These are phyloP conservation scores for Podila epigama DNA, from an alignment of 192 early-diverging fungal genomes.

Conservation along the genomic window DNA sequence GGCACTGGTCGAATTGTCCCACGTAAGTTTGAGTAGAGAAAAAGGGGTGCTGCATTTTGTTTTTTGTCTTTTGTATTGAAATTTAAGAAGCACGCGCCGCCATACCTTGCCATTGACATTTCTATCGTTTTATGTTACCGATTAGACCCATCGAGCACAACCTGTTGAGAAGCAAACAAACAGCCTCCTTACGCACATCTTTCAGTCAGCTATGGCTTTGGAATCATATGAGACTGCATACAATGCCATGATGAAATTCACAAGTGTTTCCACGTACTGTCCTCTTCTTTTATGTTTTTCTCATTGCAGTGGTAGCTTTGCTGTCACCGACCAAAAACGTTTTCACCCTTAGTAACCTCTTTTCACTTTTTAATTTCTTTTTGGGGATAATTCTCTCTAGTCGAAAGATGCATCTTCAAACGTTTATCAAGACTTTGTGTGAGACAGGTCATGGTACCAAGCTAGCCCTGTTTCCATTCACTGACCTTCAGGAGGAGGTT, in stretches of 20 bases:
- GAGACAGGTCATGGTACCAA: constrained; percentile 31
- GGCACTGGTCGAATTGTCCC: constrained; percentile 13
- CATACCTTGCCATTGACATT: neutral
- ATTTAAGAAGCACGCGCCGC: neutral
- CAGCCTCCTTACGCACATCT: constrained; percentile 2
- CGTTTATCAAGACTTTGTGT: constrained; percentile 18
- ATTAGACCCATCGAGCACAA: constrained; percentile 14
- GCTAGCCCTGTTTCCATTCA: constrained; percentile 29
- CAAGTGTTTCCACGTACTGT: constrained; percentile 21
- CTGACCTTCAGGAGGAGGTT: constrained; percentile 27
- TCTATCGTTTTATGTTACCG: neutral
- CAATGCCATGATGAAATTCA: constrained; percentile 31
- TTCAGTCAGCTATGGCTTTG: constrained; percentile 11
- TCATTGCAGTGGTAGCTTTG: neutral
- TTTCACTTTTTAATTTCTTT: neutral
- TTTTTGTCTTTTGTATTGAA: neutral
- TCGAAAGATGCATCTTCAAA: constrained; percentile 10
- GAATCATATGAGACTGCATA: constrained; percentile 28
- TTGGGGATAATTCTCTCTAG: neutral
- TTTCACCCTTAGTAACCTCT: neutral
- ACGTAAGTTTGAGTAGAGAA: neutral
- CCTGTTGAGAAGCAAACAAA: constrained; percentile 14
- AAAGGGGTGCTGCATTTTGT: neutral
- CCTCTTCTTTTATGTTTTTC: too few relatives aligned
- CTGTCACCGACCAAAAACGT: neutral